These are phyloP conservation scores for Candida ficus DNA, from an alignment of 805 yeast species.

Conservation along the genomic window DNA sequence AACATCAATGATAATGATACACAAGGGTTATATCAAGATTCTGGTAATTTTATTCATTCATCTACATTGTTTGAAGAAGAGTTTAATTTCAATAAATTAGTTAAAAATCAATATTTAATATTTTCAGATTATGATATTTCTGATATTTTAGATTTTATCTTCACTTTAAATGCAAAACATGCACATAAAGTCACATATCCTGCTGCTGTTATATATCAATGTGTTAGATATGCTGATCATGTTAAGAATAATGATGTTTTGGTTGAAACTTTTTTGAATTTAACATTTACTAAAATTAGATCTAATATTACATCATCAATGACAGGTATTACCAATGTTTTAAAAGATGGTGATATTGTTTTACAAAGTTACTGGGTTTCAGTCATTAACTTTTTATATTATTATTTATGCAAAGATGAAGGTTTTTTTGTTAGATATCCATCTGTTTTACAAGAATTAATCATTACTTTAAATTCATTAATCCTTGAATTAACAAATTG, in stretches of 20 bases:
- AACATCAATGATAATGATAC: constrained; percentile 22
- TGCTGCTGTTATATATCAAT: constrained; percentile 65
- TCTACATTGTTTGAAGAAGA: constrained; percentile 27
- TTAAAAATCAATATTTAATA: constrained; percentile 55
- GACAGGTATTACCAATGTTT: constrained; percentile 47
- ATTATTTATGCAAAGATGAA: constrained; percentile 68
- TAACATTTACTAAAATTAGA: constrained; percentile 57
- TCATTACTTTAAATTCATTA: constrained; percentile 51
- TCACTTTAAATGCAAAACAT: constrained; percentile 53
- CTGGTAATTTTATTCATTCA: constrained; percentile 11
- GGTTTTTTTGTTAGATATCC: constrained; percentile 52
- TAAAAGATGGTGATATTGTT: constrained; percentile 56
- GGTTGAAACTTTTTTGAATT: constrained; percentile 53
- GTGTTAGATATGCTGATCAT: constrained; percentile 62
- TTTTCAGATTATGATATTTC: constrained; percentile 66
- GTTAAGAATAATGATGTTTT: constrained; percentile 49
- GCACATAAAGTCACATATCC: constrained; percentile 47
- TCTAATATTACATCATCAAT: constrained; percentile 56
- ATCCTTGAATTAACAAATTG: constrained; percentile 63
- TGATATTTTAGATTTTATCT: constrained; percentile 59
- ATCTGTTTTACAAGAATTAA: constrained; percentile 51
- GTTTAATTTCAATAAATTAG: constrained; percentile 52
- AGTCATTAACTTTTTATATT: constrained; percentile 68
- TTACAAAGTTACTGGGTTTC: constrained; percentile 85
- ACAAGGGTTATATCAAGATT: constrained; percentile 21